Base-by-base conservation (phyloP, 148 eudicot genomes). In the Cornus kousa region DNA sequence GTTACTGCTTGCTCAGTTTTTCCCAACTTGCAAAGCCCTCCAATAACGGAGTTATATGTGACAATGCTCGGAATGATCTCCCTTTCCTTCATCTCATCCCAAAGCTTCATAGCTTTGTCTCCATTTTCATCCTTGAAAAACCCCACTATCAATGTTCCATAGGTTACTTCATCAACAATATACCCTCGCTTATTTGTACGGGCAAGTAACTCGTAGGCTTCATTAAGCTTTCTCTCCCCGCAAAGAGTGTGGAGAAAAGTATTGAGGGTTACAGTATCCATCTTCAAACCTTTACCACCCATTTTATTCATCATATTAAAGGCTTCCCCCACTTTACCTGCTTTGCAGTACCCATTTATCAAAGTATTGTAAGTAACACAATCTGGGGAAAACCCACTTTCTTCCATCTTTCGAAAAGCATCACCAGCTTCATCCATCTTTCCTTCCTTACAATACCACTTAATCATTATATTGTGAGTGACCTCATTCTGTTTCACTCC, bases 1-100 rank as follows among this genome's bases (percentile, higher is more conserved):
- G 74, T 53, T 59, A 95, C 86, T 24, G 98, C 94, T 73, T 85
- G 73, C 53, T 85, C 91, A 46, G 85, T 88, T 87, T 90, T 91
- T 53, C 95, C 91, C 22, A 79, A 79, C 74, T 91, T 94, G 89
- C 94, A 92, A 23, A 94, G 86, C 84, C 95, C 98, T 14, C 80
- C 90, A 74, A 95, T 93, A 71, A 93, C 62, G 43, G 89, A 78
- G 85, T 93, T 95, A 80, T 91, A 95, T 24, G 98, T 91, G n/a
- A 82, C 75, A 81, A 88, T 78, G 79, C 83, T 84, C 0, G 98
- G 98, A 78, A 89, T 75, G 46, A 90, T 79, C 72, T 80, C 84
- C 76, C 73, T 90, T 81, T 78, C 81, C 83, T 89, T 93, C 98
- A 93, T 95, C 83, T 90, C 96, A 46, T 90, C 90, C 98, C 98